Percentiles rank a stretch among this genome's conserved stretches.
phyloP scores from a whole-genome alignment of 2,329 filamentous ascomycete species.

The Verticillium nubilum region DNA sequence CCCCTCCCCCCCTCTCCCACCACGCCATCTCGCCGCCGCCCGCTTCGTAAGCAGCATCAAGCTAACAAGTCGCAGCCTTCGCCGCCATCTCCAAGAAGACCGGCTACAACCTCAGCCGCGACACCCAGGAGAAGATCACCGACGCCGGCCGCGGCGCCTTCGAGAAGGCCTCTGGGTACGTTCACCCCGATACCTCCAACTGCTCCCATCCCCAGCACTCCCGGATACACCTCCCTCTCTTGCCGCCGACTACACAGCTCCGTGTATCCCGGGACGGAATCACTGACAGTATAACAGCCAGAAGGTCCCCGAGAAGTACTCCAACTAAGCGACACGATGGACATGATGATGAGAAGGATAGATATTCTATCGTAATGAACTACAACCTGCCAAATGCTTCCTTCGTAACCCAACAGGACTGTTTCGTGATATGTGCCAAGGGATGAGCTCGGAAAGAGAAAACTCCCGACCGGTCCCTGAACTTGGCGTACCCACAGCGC shows the following conservation, averaged over 20 bases:
- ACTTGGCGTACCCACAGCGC: background rate
- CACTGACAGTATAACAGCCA: slow-evolving; percentile 9
- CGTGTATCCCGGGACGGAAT: background rate
- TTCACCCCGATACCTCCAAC: no score
- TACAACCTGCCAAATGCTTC: background rate
- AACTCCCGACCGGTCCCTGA: no score
- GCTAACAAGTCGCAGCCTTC: slow-evolving; percentile 18
- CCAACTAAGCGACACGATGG: slow-evolving; percentile 22
- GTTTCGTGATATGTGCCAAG: no score
- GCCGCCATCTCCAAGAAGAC: slow-evolving; percentile 24
- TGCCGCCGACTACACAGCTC: no score
- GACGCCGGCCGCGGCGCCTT: slow-evolving; percentile 26
- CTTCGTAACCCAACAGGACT: no score
- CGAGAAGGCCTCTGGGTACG: slow-evolving; percentile 32
- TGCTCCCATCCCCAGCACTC: background rate
- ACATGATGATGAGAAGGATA: background rate
- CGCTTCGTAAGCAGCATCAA: background rate
- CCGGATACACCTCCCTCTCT: no score
- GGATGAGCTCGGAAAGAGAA: background rate
- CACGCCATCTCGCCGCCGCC: background rate
- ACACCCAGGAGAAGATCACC: slow-evolving; percentile 32
- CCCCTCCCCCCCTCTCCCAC: background rate
- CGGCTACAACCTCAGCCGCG: slow-evolving; percentile 25
- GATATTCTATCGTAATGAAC: background rate
- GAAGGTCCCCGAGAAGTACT: slow-evolving; percentile 25